Evolutionary conservation across 176 grass and related monocot species (phyloP).

Genomic region (Hyparrhenia diplandra): DNA sequence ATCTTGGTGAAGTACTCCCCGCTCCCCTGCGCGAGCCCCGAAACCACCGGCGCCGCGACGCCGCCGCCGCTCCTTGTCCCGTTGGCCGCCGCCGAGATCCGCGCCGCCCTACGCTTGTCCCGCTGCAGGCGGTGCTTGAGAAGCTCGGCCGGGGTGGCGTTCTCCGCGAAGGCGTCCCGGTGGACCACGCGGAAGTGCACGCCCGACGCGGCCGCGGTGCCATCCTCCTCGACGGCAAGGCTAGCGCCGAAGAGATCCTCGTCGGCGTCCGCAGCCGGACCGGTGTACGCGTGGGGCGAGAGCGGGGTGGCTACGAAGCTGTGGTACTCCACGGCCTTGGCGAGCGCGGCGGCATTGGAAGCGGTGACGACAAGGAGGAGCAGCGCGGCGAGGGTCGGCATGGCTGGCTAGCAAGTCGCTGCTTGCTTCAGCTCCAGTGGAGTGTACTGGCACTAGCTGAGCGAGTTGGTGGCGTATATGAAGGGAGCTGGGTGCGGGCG

Average conservation of each 20-base stretch:
- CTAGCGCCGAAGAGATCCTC: neutral
- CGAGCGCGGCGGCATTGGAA: neutral
- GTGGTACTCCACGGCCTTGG: conserved; percentile 14
- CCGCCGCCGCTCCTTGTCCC: neutral
- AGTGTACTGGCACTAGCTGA: neutral
- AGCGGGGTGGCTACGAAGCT: conserved; percentile 47
- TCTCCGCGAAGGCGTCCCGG: conserved; percentile 41
- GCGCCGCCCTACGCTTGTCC: conserved; percentile 25
- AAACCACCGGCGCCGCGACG: conserved; percentile 59
- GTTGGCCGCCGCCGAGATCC: conserved; percentile 28
- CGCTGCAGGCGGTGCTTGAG: conserved; percentile 41
- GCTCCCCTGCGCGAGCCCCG: conserved; percentile 81
- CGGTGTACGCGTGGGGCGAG: neutral
- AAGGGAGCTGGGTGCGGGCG: neutral
- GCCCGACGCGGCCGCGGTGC: neutral
- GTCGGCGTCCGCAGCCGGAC: neutral
- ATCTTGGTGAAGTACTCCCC: conserved; percentile 93
- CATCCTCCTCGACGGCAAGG: neutral
- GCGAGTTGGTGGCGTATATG: conserved; percentile 13
- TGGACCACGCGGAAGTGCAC: conserved; percentile 40
- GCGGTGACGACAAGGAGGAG: conserved; percentile 18
- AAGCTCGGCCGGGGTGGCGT: conserved; percentile 35
- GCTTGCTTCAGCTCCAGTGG: neutral
- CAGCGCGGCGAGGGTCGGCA: conserved; percentile 26
- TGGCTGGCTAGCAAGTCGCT: neutral